Conservation (phyloP, 768 basidiomycete species). For the Mycena vitilis region DNA sequence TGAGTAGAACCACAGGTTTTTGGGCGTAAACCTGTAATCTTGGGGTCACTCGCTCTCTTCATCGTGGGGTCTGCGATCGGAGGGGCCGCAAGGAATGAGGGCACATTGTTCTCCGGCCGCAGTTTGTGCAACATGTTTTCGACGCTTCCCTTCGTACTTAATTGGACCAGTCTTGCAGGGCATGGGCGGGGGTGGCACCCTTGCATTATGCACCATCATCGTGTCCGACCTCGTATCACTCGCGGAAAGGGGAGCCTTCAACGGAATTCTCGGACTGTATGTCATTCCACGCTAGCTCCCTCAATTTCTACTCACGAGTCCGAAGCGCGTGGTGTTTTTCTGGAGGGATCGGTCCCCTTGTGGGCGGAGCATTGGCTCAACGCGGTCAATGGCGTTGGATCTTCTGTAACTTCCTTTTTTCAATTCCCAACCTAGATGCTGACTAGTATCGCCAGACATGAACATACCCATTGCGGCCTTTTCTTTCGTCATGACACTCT, state of each 20-base stretch:
- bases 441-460: slow-evolving; percentile 37
- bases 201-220: slow-evolving; percentile 40
- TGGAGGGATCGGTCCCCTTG: slow-evolving; percentile 44
- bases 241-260: slow-evolving; percentile 44
- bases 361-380: slow-evolving; percentile 48
- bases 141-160: too few relatives aligned
- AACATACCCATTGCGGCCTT: slow-evolving; percentile 28
- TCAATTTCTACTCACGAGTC: too few relatives aligned
- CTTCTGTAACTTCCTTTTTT: slow-evolving; percentile 43
- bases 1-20: too few relatives aligned
- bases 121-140: not conserved
- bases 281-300: not conserved
- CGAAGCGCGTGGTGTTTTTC: slow-evolving; percentile 47
- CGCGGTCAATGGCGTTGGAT: slow-evolving; percentile 53
- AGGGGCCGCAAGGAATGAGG: too few relatives aligned
- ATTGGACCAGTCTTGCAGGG: slow-evolving; percentile 13
- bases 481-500: slow-evolving; percentile 15
- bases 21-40: too few relatives aligned
- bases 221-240: slow-evolving; percentile 47
- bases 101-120: slow-evolving; percentile 30
- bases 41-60: too few relatives aligned
- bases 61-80: too few relatives aligned
- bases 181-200: slow-evolving; percentile 7
- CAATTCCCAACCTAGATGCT: slow-evolving; percentile 38
- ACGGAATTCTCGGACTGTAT: slow-evolving; percentile 44